A percentile compares a stretch with the other conserved stretches of the same genome.
Conservation (phyloP, 177 flowering plant genomes). For the Vitis hybrid region DNA sequence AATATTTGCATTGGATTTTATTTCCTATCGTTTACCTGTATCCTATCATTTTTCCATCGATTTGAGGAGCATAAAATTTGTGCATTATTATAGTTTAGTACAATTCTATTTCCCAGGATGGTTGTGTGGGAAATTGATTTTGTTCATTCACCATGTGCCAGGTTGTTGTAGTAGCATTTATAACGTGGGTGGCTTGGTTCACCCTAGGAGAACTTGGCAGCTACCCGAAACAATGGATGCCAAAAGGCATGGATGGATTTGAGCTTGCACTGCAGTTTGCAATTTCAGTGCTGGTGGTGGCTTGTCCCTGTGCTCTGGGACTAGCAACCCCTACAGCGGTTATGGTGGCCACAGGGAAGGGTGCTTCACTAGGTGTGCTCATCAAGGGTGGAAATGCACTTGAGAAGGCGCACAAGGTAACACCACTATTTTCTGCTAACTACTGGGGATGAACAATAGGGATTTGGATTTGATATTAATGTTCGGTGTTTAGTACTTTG, state of each 20-base stretch:
- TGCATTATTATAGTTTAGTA: no score
- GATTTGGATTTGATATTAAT: no score
- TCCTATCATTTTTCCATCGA: no score
- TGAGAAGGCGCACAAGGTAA: slow-evolving; percentile 30
- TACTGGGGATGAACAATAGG: no score
- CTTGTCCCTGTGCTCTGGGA: slow-evolving; percentile 34
- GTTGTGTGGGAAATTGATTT: background rate
- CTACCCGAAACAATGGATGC: slow-evolving; percentile 23
- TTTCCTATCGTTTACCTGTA: no score
- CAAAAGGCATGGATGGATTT: slow-evolving; percentile 20
- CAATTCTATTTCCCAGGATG: no score
- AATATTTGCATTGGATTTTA: no score
- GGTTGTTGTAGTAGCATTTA: slow-evolving; percentile 5
- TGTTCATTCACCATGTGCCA: slow-evolving; percentile 1
- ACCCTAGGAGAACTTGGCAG: background rate
- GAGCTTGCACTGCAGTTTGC: slow-evolving; percentile 29
- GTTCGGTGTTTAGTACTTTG: no score
- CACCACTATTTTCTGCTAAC: no score
- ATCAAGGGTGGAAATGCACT: slow-evolving; percentile 31
- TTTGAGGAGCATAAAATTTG: no score
- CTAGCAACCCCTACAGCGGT: slow-evolving; percentile 34
- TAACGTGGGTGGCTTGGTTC: slow-evolving; percentile 10
- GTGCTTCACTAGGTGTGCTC: slow-evolving; percentile 29
- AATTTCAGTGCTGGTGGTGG: slow-evolving; percentile 30
- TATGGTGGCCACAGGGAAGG: slow-evolving; percentile 32